These are phyloP conservation scores for Auriculariales sp. DNA, from an alignment of 768 basidiomycete species.

Conservation along the genomic window DNA sequence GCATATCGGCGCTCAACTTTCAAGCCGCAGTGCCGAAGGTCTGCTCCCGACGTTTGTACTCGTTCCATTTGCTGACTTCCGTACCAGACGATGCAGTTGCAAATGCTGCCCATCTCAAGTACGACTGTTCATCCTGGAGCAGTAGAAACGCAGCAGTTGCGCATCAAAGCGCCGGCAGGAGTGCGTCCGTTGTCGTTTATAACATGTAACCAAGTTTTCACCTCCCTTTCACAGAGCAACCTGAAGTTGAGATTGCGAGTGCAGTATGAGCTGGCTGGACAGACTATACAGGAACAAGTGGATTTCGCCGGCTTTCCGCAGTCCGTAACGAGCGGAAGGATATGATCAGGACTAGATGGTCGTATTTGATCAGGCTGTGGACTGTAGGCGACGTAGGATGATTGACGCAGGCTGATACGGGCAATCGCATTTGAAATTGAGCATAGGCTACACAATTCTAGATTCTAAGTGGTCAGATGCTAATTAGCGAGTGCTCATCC, in stretches of 20 bases:
- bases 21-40: conserved; percentile 98
- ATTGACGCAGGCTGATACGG: no score
- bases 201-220: conserved; percentile 3
- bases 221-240: conserved; percentile 37
- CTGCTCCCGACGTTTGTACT: conserved; percentile 6
- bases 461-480: no score
- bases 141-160: conserved; percentile 90
- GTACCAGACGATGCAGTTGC: conserved; percentile 79
- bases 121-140: conserved; percentile 60
- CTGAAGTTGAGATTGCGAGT: conserved; percentile 78
- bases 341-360: background rate
- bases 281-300: conserved; percentile 75
- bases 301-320: conserved; percentile 85
- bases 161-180: conserved; percentile 74
- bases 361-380: no score
- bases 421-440: no score
- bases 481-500: no score
- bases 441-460: no score
- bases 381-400: no score
- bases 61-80: background rate
- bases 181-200: conserved; percentile 33
- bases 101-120: conserved; percentile 96
- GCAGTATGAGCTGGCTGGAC: conserved; percentile 55
- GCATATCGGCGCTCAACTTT: conserved; percentile 63
- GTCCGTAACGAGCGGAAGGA: conserved; percentile 14